A percentile compares a stretch with the other conserved stretches of the same genome.
phyloP scores from a whole-genome alignment of 208 protist genomes.

The Wallacemonas sp. region DNA sequence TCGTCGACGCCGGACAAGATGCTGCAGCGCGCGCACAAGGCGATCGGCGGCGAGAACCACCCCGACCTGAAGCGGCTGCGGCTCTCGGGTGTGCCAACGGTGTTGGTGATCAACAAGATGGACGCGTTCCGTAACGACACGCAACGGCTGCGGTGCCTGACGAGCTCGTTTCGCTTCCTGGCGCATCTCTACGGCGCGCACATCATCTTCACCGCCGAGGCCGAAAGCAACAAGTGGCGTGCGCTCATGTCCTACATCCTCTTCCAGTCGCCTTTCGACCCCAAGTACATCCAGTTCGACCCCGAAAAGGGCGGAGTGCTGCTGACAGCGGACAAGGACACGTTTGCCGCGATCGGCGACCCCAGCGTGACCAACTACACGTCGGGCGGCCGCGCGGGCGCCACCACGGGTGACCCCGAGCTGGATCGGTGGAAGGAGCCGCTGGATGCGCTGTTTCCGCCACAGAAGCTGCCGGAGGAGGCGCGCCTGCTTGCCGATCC shows the following conservation, averaged over 20 bases:
- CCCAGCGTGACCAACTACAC: slow-evolving; percentile 33
- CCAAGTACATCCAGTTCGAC: slow-evolving; percentile 71
- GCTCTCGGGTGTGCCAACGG: slow-evolving; percentile 77
- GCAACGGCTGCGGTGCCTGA: slow-evolving; percentile 53
- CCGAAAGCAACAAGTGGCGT: slow-evolving; percentile 60
- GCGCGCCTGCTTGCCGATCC: slow-evolving; percentile 48
- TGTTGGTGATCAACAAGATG: slow-evolving; percentile 87
- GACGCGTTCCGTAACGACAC: slow-evolving; percentile 71
- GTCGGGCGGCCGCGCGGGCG: slow-evolving; percentile 20
- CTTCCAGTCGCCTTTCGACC: slow-evolving; percentile 79
- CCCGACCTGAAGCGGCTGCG: slow-evolving; percentile 77
- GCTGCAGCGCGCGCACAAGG: slow-evolving; percentile 49
- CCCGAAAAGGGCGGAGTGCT: slow-evolving; percentile 64
- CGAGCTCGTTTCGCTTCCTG: slow-evolving; percentile 73
- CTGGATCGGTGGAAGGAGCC: slow-evolving; percentile 82
- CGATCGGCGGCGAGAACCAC: slow-evolving; percentile 70
- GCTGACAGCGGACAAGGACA: slow-evolving; percentile 74
- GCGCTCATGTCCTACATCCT: slow-evolving; percentile 70
- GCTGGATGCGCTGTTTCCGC: slow-evolving; percentile 75
- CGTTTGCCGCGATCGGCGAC: slow-evolving; percentile 83
- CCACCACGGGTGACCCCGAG: slow-evolving; percentile 67
- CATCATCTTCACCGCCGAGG: slow-evolving; percentile 71
- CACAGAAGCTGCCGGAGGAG: slow-evolving; percentile 36
- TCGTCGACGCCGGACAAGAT: slow-evolving; percentile 84
- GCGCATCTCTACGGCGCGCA: slow-evolving; percentile 82